Evolutionary conservation across 192 early-diverging fungal species (phyloP).

Genomic region (Coemansia reversa): DNA sequence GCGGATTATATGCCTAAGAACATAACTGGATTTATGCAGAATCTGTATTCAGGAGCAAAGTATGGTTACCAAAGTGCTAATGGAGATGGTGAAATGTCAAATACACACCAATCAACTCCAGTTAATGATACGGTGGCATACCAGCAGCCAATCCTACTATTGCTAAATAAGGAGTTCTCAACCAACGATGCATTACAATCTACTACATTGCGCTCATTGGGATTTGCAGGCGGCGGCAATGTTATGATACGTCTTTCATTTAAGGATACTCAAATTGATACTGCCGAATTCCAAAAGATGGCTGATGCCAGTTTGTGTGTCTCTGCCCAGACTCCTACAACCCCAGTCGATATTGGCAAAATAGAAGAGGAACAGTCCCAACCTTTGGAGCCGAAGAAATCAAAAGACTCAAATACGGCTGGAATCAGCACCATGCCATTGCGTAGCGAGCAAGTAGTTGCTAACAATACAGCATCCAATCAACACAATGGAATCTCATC

Average conservation of each 20-base stretch:
- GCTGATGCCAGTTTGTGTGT: background rate
- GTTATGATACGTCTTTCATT: conserved; percentile 71
- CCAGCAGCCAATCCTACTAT: conserved; percentile 34
- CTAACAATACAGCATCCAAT: background rate
- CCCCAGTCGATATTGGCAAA: background rate
- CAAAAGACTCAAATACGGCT: background rate
- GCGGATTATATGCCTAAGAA: conserved; percentile 3
- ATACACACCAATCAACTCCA: background rate
- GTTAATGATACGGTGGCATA: conserved; percentile 3
- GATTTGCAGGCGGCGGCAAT: conserved; percentile 63
- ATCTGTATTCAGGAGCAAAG: conserved; percentile 8
- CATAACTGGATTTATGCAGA: conserved; percentile 5
- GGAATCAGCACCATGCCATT: background rate
- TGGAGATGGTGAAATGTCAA: background rate
- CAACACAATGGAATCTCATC: background rate
- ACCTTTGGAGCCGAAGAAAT: background rate
- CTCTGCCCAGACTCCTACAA: background rate
- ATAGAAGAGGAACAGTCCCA: background rate
- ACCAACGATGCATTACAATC: conserved; percentile 60
- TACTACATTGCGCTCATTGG: conserved; percentile 69
- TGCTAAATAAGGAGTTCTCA: conserved; percentile 57
- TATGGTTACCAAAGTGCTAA: background rate
- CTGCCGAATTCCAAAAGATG: background rate
- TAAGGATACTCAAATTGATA: conserved; percentile 20
- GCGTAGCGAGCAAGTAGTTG: background rate